Base-by-base conservation (phyloP, 2,329 filamentous ascomycete genomes). In the Aspergillus sp. region DNA sequence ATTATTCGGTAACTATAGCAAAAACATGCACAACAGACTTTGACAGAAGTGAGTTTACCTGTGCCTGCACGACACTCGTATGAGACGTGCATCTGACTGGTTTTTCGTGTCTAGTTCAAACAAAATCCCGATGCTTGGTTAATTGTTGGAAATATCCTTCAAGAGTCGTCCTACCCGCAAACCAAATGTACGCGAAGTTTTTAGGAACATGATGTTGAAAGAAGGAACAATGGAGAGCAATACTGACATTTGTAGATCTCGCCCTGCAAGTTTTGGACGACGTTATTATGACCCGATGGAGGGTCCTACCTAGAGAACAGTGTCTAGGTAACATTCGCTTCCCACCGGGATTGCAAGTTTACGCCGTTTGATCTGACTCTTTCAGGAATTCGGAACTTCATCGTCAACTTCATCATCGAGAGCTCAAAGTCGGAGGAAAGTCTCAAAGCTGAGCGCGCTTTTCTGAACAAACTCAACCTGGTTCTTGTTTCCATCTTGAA, bases 201-300 rank as follows among this genome's bases (percentile, higher is more conserved):
- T 41, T 43, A 19, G 33, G 26, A 26, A 38, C 19, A 36, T 48
- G 32, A 12, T n/a, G 39, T 26, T 39, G 36, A 19, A 9, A 7
- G 26, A 39, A 8, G 8, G 8, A 28, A 4, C 7, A 9, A 8
- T 7, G 19, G 26, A 26, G 7, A 26, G n/a, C 10, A 41, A 27
- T 49, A 58, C 69, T 73, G 57, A 75, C 55, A 8, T 42, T 45
- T 50, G 46, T 59, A 94, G 88, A 94, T 69, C 78, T 98, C 62
- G 93, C 90, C 45, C 77, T 98, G 56, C 93, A 98, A 73, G 90
- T 98, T 56, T 82, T 98, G 54, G 93, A 98, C 74, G 89, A 88
- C 80, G 91, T 98, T 57, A 97, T 98, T 67, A 88, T 91, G 82
- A 98, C 93, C 57, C 84, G 93, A 75, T 98, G 93, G 94, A 98